These are phyloP conservation scores for Penstemon newberryi DNA, from an alignment of 257 asterid species.

Conservation along the genomic window DNA sequence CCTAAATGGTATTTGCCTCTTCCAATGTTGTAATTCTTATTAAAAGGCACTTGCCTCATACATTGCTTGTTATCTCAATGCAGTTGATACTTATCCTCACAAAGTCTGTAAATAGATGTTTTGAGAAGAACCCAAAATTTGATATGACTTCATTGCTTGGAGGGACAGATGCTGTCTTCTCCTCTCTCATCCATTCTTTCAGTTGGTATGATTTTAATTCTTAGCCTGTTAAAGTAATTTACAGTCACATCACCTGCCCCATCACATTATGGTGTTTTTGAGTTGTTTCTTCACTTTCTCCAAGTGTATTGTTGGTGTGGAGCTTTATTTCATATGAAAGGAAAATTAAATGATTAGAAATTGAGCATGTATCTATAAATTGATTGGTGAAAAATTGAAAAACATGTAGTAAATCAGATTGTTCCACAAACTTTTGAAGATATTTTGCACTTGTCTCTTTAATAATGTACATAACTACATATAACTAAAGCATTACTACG, in stretches of 20 bases:
- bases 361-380: constrained; percentile 6
- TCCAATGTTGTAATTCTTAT: constrained; percentile 8
- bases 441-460: too few species aligned
- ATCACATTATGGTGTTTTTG: neutral
- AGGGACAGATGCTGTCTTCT: constrained; percentile 91
- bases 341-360: constrained; percentile 11
- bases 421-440: neutral
- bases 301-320: neutral
- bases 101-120: constrained; percentile 89
- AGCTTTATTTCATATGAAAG: constrained; percentile 10
- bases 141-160: constrained; percentile 98
- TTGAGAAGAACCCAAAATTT: constrained; percentile 93
- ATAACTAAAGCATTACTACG: constrained; percentile 10
- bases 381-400: constrained; percentile 6
- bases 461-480: neutral
- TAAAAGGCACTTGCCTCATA: constrained; percentile 27
- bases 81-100: constrained; percentile 98
- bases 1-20: neutral
- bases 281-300: neutral
- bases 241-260: constrained; percentile 3
- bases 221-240: constrained; percentile 23
- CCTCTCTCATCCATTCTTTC: constrained; percentile 95
- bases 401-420: constrained; percentile 1
- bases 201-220: constrained; percentile 64
- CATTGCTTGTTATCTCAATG: constrained; percentile 33